Conservation (phyloP, 2,329 filamentous ascomycete species). For the Sarocladiaceae sp. region DNA sequence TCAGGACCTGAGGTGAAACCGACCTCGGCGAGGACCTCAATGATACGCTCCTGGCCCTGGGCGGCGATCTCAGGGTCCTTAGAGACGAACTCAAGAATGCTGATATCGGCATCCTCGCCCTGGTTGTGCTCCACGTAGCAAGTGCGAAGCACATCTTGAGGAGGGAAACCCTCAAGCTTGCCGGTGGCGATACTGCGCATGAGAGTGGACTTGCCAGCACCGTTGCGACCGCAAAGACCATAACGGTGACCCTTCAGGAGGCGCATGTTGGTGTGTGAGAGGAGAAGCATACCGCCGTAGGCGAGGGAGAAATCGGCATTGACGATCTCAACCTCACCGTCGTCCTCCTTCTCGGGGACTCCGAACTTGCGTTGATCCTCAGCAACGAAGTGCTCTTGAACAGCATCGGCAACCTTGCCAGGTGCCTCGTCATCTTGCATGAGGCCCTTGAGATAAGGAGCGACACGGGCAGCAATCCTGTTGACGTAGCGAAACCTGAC, state of each 20-base stretch:
- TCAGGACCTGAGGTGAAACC: slow-evolving; percentile 90
- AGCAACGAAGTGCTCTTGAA: slow-evolving; percentile 74
- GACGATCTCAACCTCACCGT: slow-evolving; percentile 92
- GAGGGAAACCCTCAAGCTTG: slow-evolving; percentile 94
- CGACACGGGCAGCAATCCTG: slow-evolving; percentile 65
- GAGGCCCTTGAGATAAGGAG: slow-evolving; percentile 72
- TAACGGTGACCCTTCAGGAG: slow-evolving; percentile 96
- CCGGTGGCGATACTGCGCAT: slow-evolving; percentile 95
- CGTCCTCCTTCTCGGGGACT: slow-evolving; percentile 78
- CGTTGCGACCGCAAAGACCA: slow-evolving; percentile 93
- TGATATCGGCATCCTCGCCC: slow-evolving; percentile 94
- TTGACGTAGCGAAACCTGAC: slow-evolving; percentile 76
- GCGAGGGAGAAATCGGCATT: slow-evolving; percentile 97
- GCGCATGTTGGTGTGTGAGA: slow-evolving; percentile 92
- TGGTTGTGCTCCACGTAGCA: slow-evolving; percentile 99
- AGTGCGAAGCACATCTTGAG: slow-evolving; percentile 86
- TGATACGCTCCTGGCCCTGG: slow-evolving; percentile 77
- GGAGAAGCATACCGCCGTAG: slow-evolving; percentile 93
- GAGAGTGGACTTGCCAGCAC: slow-evolving; percentile 96
- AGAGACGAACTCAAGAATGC: slow-evolving; percentile 86
- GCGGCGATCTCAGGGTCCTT: slow-evolving; percentile 84
- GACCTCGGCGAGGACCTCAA: slow-evolving; percentile 80
- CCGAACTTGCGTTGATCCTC: slow-evolving; percentile 89
- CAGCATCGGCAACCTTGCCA: slow-evolving; percentile 62
- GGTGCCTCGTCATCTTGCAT: slow-evolving; percentile 56